Evolutionary conservation across 495 filamentous ascomycete species (phyloP), one percentile per base, ranked within the genome.

Genomic region (Sphaerosporella brunnea): DNA sequence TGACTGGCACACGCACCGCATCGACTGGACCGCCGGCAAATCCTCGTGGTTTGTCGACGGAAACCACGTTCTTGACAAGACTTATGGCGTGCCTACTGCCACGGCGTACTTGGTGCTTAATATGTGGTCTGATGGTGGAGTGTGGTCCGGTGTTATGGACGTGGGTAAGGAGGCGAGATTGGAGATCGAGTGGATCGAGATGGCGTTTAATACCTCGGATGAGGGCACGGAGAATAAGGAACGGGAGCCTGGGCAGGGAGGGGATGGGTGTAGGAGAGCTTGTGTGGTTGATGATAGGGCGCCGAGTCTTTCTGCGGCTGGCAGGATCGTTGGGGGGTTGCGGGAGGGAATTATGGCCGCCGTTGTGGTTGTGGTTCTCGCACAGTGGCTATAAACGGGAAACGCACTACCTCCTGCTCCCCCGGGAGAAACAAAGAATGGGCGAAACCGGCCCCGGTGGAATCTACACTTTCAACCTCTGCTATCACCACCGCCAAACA

Each of bases 111-210:
- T 87, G 18, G 71, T 79, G 3, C 55, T 85, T 32, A 85, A 86
- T 50, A 70, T 82, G 26, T 87, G 82, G 82, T 79, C 77, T 57
- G 74, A 85, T 54, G 81, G 81, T 0, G 77, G 80, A 0, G 53
- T 63, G 2, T 87, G 81, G 81, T 72, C 76, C 1, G 82, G 82
- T 0, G 77, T 82, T 51, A 79, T 87, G 79, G 66, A 51, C 7
- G 53, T 72, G 1, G 67, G 67, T 0, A 65, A 71, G 2, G 68
- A 69, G 21, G 79, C 82, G 2, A 71, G 72, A 45, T 61, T 84
- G 53, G 78, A 79, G 53, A 68, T 87, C 23, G 76, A 84, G 56
- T 84, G 78, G 72, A 72, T 85, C 19, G 79, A 86, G 54, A 53
- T 85, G 49, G 69, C 75, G 2, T 87, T 75, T 52, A 87, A 87